These are phyloP conservation scores for Wallacemonas sp. DNA, from an alignment of 208 protist genomes.

Conservation along the genomic window DNA sequence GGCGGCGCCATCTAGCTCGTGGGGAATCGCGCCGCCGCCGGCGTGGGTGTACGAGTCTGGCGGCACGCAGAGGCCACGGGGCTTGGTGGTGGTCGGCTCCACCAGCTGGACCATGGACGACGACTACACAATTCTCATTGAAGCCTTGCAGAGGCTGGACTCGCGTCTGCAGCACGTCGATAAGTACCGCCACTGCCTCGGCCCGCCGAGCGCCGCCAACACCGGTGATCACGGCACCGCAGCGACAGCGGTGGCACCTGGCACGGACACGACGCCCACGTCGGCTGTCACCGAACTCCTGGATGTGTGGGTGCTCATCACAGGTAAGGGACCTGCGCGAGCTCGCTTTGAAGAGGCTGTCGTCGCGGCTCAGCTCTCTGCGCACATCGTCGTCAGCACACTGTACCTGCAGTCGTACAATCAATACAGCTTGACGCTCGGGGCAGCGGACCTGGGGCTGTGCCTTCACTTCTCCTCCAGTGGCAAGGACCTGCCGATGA, in stretches of 20 bases:
- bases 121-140: constrained; percentile 94
- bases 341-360: constrained; percentile 68
- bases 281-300: neutral
- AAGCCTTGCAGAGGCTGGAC: constrained; percentile 84
- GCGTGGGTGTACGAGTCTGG: constrained; percentile 47
- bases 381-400: constrained; percentile 77
- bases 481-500: constrained; percentile 98
- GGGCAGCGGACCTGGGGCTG: constrained; percentile 92
- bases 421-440: constrained; percentile 93
- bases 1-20: no score
- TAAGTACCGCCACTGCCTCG: neutral
- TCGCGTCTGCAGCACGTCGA: constrained; percentile 42
- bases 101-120: constrained; percentile 97
- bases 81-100: constrained; percentile 85
- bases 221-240: no score
- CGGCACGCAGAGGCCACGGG: constrained; percentile 15
- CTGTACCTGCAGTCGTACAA: constrained; percentile 89
- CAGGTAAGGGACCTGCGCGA: constrained; percentile 64
- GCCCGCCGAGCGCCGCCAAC: neutral
- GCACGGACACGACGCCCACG: neutral
- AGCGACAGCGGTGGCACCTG: neutral
- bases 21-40: constrained; percentile 65
- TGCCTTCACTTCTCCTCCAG: constrained; percentile 94
- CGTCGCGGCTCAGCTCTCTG: constrained; percentile 39
- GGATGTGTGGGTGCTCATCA: constrained; percentile 80